Conservation (phyloP, 2,329 filamentous ascomycete species). For the Ampelomyces quisqualis region DNA sequence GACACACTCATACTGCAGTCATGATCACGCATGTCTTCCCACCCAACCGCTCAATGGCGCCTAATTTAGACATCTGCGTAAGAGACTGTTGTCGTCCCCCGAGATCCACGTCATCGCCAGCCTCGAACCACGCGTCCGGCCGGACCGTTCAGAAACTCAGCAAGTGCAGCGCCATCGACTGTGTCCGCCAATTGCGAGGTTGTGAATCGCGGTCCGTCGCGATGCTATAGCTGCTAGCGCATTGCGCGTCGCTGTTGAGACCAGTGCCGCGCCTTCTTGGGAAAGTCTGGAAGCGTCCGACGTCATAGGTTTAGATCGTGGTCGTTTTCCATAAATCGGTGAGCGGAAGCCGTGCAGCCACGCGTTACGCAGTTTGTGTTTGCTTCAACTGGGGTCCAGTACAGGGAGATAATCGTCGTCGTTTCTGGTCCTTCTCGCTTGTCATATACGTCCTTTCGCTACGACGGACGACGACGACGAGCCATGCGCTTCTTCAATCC, state of each 20-base stretch:
- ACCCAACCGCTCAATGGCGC: too few relatives aligned
- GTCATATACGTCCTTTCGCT: constrained; percentile 3
- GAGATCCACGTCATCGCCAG: neutral
- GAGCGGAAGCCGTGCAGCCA: constrained; percentile 19
- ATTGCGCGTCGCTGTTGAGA: constrained; percentile 12
- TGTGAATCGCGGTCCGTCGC: neutral
- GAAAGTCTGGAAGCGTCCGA: constrained; percentile 12
- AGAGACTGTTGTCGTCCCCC: too few relatives aligned
- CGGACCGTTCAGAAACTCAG: neutral
- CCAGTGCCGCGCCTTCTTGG: constrained; percentile 8
- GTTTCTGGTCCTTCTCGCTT: constrained; percentile 2
- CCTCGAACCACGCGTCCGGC: constrained; percentile 12
- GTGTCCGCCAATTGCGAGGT: constrained; percentile 5
- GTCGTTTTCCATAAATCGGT: constrained; percentile 24
- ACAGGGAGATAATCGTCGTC: neutral
- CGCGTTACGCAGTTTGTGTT: constrained; percentile 21
- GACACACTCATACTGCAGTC: too few relatives aligned
- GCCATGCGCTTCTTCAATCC: constrained; percentile 33
- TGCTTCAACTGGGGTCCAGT: neutral
- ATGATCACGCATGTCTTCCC: too few relatives aligned
- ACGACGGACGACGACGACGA: too few relatives aligned
- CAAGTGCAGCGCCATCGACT: constrained; percentile 4
- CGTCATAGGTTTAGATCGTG: constrained; percentile 25
- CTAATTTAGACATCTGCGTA: too few relatives aligned
- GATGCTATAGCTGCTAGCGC: constrained; percentile 14